Conservation (phyloP, 2,329 filamentous ascomycete genomes). For the Colletotrichum sp. region DNA sequence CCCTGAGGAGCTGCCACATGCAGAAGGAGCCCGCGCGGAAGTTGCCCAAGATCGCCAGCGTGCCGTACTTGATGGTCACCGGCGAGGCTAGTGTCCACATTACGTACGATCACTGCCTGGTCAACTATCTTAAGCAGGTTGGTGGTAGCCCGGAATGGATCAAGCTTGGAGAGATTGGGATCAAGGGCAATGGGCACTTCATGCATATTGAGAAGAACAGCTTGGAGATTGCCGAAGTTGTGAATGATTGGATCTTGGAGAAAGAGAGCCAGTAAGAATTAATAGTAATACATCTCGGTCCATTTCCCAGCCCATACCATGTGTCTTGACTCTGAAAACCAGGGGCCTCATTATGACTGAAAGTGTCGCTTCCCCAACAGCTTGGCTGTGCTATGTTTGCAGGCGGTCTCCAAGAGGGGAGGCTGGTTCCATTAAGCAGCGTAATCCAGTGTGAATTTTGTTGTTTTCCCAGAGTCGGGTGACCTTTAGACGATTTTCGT, state of each 20-base stretch:
- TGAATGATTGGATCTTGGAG: conserved; percentile 41
- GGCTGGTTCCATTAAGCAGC: no score
- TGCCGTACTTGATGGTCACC: conserved; percentile 56
- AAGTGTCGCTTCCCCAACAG: no score
- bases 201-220: conserved; percentile 60
- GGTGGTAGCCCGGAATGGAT: conserved; percentile 50
- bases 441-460: no score
- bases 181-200: conserved; percentile 61
- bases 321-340: no score
- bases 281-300: neutral
- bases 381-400: no score
- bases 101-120: conserved; percentile 60
- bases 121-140: conserved; percentile 56
- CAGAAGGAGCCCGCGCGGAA: conserved; percentile 32
- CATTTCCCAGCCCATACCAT: neutral
- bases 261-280: neutral
- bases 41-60: conserved; percentile 51
- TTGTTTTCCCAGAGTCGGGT: no score
- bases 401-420: no score
- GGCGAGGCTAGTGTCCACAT: conserved; percentile 59
- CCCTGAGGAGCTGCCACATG: neutral
- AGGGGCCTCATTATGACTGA: no score
- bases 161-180: conserved; percentile 44
- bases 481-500: no score
- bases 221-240: conserved; percentile 40